Evolutionary conservation across 257 asterid genomes (phyloP), one percentile per base, ranked within the genome.

Genomic region (Leptodermis oblonga): DNA sequence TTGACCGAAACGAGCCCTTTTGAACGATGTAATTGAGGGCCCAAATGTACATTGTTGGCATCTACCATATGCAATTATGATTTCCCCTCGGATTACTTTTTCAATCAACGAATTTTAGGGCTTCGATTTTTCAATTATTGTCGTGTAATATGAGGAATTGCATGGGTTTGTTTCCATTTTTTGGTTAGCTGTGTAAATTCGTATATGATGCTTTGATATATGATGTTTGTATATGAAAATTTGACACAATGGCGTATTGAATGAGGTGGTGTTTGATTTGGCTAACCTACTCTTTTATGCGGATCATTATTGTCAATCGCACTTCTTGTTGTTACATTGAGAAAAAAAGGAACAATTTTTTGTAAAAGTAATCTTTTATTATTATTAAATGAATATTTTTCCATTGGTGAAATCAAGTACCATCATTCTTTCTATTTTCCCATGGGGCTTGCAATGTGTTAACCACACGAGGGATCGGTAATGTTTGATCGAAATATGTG

Each of bases 401-500:
- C n/a, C n/a, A n/a, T n/a, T n/a, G n/a, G n/a, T n/a, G n/a, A n/a
- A n/a, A n/a, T n/a, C n/a, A n/a, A n/a, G n/a, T 54, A 52, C 31
- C 36, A n/a, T 63, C 53, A 43, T 62, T 63, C 12, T 33, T 66
- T 59, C 41, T 12, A 51, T 37, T 45, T 67, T 45, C 45, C 55
- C 30, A 4, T 10, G 11, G 54, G 51, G 62, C 23, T 70, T 45
- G 36, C 25, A 73, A 65, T 14, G 71, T 18, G 31, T 30, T 49
- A 74, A 34, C 60, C 55, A n/a, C 55, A 46, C 9, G 23, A 45
- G 51, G 34, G 15, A 56, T 43, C 17, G 53, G 4, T 60, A 46
- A 51, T 63, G 36, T 69, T 73, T 51, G 53, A 39, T 63, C 7
- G 58, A 64, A 60, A 45, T 23, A 48, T 37, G 4, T 22, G 46